phyloP scores from a whole-genome alignment of 257 asterid genomes.

The Solanum medicagineum region DNA sequence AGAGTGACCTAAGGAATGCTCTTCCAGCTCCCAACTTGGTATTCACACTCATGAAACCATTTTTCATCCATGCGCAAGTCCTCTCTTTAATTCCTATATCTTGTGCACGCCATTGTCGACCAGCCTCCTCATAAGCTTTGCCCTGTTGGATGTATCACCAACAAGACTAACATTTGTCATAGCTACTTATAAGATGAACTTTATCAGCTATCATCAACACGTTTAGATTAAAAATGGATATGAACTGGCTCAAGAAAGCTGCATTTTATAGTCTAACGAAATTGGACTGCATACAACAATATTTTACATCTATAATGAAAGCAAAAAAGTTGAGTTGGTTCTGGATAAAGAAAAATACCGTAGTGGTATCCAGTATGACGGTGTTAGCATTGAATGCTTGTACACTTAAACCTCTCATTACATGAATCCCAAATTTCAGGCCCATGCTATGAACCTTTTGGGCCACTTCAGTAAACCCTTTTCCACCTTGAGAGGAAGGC shows the following conservation, averaged over 20 bases:
- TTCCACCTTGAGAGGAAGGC: slow-evolving; percentile 81
- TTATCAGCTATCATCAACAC: neutral
- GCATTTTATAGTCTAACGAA: neutral
- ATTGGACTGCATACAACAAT: neutral
- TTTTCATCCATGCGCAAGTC: slow-evolving; percentile 77
- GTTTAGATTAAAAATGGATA: neutral
- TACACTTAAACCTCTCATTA: slow-evolving; percentile 85
- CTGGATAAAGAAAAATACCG: slow-evolving; percentile 31
- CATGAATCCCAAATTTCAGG: slow-evolving; percentile 89
- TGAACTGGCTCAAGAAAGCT: neutral
- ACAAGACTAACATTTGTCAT: neutral
- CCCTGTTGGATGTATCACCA: slow-evolving; percentile 32
- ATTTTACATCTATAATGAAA: neutral
- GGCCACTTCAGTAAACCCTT: slow-evolving; percentile 64
- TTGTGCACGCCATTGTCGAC: slow-evolving; percentile 55
- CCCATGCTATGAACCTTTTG: slow-evolving; percentile 70
- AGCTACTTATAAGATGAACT: neutral
- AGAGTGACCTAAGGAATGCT: slow-evolving; percentile 83
- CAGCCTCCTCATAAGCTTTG: slow-evolving; percentile 60
- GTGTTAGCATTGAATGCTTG: slow-evolving; percentile 81
- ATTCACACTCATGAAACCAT: slow-evolving; percentile 93
- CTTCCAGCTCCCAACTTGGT: slow-evolving; percentile 72
- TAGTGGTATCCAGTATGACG: slow-evolving; percentile 54
- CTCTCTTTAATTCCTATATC: slow-evolving; percentile 73
- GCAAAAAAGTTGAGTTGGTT: neutral